Percentiles rank a stretch among this genome's conserved stretches.
Evolutionary conservation across 2,329 filamentous ascomycete genomes (phyloP).

Genomic region (Cordyceps cateniannulata): DNA sequence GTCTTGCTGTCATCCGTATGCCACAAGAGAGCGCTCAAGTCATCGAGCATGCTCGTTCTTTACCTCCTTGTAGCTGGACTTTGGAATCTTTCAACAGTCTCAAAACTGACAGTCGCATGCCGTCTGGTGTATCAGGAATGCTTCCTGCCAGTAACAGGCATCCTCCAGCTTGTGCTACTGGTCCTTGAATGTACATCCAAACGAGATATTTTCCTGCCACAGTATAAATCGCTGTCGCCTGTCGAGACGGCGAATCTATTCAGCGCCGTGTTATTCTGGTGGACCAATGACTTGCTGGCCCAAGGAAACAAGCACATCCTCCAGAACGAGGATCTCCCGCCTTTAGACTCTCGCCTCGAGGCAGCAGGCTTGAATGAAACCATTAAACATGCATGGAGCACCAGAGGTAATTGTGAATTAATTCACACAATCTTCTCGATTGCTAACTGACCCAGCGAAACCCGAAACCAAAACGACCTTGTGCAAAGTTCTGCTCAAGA

Average conservation of each 20-base stretch:
- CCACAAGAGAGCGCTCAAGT: neutral
- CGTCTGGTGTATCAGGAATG: neutral
- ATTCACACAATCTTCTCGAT: neutral
- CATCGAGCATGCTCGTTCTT: neutral
- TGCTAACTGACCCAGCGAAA: neutral
- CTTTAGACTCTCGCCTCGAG: neutral
- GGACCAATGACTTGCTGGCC: slow-evolving; percentile 5
- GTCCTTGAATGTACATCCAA: slow-evolving; percentile 7
- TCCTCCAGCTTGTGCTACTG: neutral
- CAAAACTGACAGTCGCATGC: neutral
- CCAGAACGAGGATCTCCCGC: slow-evolving; percentile 2
- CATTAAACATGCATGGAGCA: neutral
- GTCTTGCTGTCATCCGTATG: neutral
- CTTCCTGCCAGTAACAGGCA: neutral
- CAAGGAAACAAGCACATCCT: slow-evolving; percentile 7
- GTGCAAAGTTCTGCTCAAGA: neutral
- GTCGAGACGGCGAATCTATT: slow-evolving; percentile 2
- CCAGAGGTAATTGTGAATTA: neutral
- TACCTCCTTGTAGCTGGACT: slow-evolving; percentile 1
- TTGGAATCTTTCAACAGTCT: neutral
- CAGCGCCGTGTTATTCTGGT: slow-evolving; percentile 6
- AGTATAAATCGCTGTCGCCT: neutral
- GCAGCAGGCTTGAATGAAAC: neutral
- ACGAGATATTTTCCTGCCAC: neutral
- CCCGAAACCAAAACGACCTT: slow-evolving; percentile 3